phyloP scores from a whole-genome alignment of 2,329 filamentous ascomycete genomes.

The Penicillium oxalicum region DNA sequence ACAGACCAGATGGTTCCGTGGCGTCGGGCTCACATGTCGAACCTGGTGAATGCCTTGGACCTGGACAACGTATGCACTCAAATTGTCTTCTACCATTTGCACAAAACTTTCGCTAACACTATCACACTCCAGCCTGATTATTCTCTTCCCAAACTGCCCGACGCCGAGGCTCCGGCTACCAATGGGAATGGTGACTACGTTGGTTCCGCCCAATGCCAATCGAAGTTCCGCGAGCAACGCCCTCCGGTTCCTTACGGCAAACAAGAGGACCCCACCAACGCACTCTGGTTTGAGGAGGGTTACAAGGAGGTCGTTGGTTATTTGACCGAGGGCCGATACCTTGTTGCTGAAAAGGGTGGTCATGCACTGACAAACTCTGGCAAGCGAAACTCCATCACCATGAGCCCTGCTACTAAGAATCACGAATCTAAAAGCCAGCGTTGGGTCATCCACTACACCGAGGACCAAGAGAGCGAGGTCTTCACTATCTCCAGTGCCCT shows the following conservation, averaged over 20 bases:
- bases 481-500: slow-evolving; percentile 40
- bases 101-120: not conserved
- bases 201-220: slow-evolving; percentile 42
- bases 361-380: slow-evolving; percentile 38
- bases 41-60: slow-evolving; percentile 46
- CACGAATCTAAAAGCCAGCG: slow-evolving; percentile 43
- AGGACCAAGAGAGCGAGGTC: slow-evolving; percentile 26
- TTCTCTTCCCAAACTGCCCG: slow-evolving; percentile 44
- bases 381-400: slow-evolving; percentile 11
- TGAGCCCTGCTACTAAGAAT: slow-evolving; percentile 21
- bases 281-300: slow-evolving; percentile 46
- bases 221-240: slow-evolving; percentile 31
- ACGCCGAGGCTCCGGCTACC: slow-evolving; percentile 40
- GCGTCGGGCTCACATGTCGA: slow-evolving; percentile 45
- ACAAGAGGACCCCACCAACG: slow-evolving; percentile 30
- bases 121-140: slow-evolving; percentile 39
- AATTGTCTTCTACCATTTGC: not conserved
- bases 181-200: slow-evolving; percentile 42
- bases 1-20: slow-evolving; percentile 43
- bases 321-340: slow-evolving; percentile 51
- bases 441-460: slow-evolving; percentile 46
- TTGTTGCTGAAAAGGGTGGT: slow-evolving; percentile 47
- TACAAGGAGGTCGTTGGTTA: slow-evolving; percentile 50
- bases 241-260: slow-evolving; percentile 48
- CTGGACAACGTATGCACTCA: slow-evolving; percentile 31